Percentiles rank a stretch among this genome's conserved stretches.
Conservation (phyloP, 2,329 filamentous ascomycete genomes). For the Thermoascus crustaceus region DNA sequence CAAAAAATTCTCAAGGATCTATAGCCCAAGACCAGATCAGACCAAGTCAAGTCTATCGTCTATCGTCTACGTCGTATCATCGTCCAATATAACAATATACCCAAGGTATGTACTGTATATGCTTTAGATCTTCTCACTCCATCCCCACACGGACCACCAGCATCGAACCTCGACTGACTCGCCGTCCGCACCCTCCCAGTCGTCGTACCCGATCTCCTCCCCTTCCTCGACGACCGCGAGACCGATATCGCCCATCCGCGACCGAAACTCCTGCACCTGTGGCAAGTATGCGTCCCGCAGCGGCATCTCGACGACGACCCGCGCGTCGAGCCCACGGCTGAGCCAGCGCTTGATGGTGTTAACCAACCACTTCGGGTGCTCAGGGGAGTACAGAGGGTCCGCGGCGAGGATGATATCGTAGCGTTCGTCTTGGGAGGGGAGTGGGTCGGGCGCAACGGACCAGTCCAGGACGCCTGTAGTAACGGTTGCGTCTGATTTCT, state of each 20-base stretch:
- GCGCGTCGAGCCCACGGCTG: constrained; percentile 46
- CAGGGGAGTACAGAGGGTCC: constrained; percentile 78
- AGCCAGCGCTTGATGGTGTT: constrained; percentile 63
- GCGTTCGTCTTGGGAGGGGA: constrained; percentile 24
- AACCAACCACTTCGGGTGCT: constrained; percentile 68
- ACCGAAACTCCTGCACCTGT: constrained; percentile 56
- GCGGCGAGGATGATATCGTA: constrained; percentile 69
- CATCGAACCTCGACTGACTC: constrained; percentile 35
- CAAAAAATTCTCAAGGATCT: too few relatives aligned
- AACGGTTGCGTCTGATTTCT: constrained; percentile 47
- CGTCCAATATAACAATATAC: too few relatives aligned
- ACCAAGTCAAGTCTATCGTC: too few relatives aligned
- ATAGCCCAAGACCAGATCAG: too few relatives aligned
- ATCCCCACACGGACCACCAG: constrained; percentile 42
- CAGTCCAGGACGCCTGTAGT: constrained; percentile 66
- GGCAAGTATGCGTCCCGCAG: constrained; percentile 59
- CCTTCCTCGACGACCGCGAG: constrained; percentile 46
- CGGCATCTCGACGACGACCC: constrained; percentile 73
- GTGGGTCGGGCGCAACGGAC: constrained; percentile 34
- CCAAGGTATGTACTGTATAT: too few relatives aligned
- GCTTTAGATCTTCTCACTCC: constrained; percentile 28
- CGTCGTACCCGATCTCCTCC: constrained; percentile 39
- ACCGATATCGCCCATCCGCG: constrained; percentile 50
- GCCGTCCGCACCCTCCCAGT: constrained; percentile 39
- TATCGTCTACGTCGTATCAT: too few relatives aligned